Base-by-base conservation (phyloP, 805 yeast species). In the Ogataea trehalophila region DNA sequence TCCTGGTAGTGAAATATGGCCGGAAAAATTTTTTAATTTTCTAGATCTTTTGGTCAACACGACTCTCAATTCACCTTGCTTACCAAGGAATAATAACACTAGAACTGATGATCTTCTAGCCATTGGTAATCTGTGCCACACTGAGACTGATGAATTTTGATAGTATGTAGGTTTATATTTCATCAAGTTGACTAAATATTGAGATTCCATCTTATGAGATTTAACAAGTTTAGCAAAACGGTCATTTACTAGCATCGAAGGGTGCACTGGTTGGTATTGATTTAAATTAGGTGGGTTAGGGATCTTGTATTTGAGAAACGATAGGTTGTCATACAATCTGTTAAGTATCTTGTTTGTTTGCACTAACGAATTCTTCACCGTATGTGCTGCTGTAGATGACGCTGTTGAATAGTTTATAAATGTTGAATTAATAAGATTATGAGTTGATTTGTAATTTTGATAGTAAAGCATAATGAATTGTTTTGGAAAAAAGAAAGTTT, bases 1-100 rank as follows among this genome's bases (percentile, higher is more conserved):
- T 2, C 98, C 98, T 4, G 98, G 98, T 8, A 91, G 71, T 1
- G 97, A 88, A 6, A 87, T 86, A 63, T 91, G 96, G 5, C 97
- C 97, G 0, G 94, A 85, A 67, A 90, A 91, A 45, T 79, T 79
- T 42, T 81, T 72, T 56, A 92, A 71, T 35, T 75, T 71, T 42
- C 85, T 72, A 3, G 95, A 81, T 51, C 98, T 67, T 56, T 85
- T 82, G 1, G 97, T 91, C 43, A 91, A 66, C 4, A 91, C 71
- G 33, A 88, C 95, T 39, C 92, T 67, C 17, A 90, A 66, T 54
- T 89, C 95, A 2, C 92, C 92, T 39, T 71, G 65, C n/a, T 69
- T 69, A 5, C 95, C 95, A 8, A 81, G 61, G 55, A 87, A 90
- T 22, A 91, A 74, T 16, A 90, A 70, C 0, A 89, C 74, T 57